phyloP scores from a whole-genome alignment of 345 rosid genomes.

The Rhizophora mangle region DNA sequence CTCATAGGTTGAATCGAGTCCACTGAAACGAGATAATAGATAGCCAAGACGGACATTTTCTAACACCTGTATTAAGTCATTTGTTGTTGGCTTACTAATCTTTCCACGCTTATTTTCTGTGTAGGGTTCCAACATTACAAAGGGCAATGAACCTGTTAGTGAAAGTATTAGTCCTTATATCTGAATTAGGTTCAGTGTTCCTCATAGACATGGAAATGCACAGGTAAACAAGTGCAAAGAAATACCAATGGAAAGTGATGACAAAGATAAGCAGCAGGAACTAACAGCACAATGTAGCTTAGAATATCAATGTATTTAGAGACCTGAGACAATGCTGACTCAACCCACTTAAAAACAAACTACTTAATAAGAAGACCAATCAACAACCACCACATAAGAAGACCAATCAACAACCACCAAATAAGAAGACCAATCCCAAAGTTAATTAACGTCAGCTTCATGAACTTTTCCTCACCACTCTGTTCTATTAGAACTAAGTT shows the following conservation, averaged over 20 bases:
- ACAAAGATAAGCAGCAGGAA: not conserved
- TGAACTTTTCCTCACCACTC: not conserved
- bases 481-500: not conserved
- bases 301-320: not conserved
- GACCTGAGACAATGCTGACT: too few species aligned
- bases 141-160: conserved; percentile 46
- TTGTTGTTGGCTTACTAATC: conserved; percentile 52
- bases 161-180: not conserved
- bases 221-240: not conserved
- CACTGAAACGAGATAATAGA: conserved; percentile 59
- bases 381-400: too few species aligned
- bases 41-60: conserved; percentile 73
- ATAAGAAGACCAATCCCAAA: too few species aligned
- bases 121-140: conserved; percentile 32
- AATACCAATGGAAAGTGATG: not conserved
- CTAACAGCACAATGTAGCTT: not conserved
- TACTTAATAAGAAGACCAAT: too few species aligned
- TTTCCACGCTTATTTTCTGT: conserved; percentile 28
- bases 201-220: not conserved
- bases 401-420: too few species aligned
- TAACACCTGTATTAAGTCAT: conserved; percentile 56
- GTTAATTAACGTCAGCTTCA: not conserved
- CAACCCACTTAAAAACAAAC: too few species aligned
- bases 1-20: conserved; percentile 64
- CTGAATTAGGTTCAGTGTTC: not conserved